These are phyloP conservation scores for Gloeopeniophorella convolvens DNA, from an alignment of 768 basidiomycete genomes.

Conservation along the genomic window DNA sequence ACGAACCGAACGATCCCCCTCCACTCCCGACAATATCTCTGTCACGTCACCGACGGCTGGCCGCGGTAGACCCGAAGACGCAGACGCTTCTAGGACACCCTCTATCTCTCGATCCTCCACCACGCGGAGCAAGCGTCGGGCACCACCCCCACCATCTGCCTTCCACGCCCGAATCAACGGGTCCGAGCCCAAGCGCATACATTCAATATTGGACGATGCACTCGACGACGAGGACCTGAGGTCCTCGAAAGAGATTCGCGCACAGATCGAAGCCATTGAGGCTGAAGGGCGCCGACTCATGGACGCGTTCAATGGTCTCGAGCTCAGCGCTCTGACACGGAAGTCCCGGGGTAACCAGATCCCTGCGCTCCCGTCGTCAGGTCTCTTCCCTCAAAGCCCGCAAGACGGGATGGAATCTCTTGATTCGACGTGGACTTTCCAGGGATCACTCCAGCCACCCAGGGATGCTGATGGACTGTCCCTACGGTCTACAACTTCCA, in stretches of 20 bases:
- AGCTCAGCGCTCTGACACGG: constrained; percentile 59
- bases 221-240: constrained; percentile 52
- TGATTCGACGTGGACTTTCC: constrained; percentile 6
- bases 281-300: constrained; percentile 63
- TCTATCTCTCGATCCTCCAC: constrained; percentile 33
- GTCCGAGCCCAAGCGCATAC: constrained; percentile 17
- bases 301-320: constrained; percentile 76
- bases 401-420: not conserved
- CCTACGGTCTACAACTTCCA: constrained; percentile 18
- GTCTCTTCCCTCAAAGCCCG: constrained; percentile 17
- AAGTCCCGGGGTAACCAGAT: constrained; percentile 30
- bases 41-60: constrained; percentile 20
- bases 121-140: constrained; percentile 17
- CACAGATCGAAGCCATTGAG: constrained; percentile 63
- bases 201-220: constrained; percentile 31
- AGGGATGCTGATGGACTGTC: constrained; percentile 20
- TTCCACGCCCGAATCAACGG: constrained; percentile 23
- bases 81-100: constrained; percentile 21
- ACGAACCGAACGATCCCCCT: constrained; percentile 37
- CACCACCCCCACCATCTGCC: constrained; percentile 27
- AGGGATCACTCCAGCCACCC: not conserved
- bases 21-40: constrained; percentile 33
- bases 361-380: constrained; percentile 21
- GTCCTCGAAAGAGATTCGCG: constrained; percentile 55
- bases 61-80: constrained; percentile 23